Percentiles rank a stretch among this genome's conserved stretches.
These are phyloP conservation scores for Stenogyne calaminthoides DNA, from an alignment of 305 asterid species.

Conservation along the genomic window DNA sequence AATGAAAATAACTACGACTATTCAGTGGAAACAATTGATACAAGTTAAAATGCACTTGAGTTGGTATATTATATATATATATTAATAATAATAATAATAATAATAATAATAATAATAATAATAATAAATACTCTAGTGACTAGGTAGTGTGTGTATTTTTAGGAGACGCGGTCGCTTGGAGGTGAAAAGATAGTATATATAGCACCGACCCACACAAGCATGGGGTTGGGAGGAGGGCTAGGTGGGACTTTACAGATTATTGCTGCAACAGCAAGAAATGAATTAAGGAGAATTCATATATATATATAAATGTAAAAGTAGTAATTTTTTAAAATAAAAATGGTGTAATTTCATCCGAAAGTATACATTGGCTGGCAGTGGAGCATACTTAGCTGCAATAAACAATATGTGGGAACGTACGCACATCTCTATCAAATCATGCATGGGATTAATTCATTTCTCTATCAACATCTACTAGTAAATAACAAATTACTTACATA, in stretches of 20 bases:
- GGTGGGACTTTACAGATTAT: constrained; percentile 6
- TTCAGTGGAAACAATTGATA: too few species aligned
- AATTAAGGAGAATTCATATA: background rate
- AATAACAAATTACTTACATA: background rate
- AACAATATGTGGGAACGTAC: constrained; percentile 9
- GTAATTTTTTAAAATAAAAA: background rate
- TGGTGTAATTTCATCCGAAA: constrained; percentile 22
- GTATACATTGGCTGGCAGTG: constrained; percentile 54
- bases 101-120: too few species aligned
- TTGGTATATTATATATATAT: too few species aligned
- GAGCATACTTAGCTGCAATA: constrained; percentile 38
- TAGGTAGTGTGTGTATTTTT: constrained; percentile 20
- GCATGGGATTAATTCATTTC: constrained; percentile 41
- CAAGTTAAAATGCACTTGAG: too few species aligned
- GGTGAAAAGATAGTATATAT: background rate
- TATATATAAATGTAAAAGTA: background rate
- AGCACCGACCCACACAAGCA: constrained; percentile 42
- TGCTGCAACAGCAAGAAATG: constrained; percentile 22
- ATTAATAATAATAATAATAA: too few species aligned
- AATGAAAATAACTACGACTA: too few species aligned
- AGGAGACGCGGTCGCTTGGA: constrained; percentile 43
- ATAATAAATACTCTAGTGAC: too few species aligned
- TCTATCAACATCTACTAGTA: too few species aligned
- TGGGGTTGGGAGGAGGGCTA: background rate
- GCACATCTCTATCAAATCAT: constrained; percentile 36